Evolutionary conservation across 2,329 filamentous ascomycete species (phyloP).

Genomic region (Cadophora sp.): DNA sequence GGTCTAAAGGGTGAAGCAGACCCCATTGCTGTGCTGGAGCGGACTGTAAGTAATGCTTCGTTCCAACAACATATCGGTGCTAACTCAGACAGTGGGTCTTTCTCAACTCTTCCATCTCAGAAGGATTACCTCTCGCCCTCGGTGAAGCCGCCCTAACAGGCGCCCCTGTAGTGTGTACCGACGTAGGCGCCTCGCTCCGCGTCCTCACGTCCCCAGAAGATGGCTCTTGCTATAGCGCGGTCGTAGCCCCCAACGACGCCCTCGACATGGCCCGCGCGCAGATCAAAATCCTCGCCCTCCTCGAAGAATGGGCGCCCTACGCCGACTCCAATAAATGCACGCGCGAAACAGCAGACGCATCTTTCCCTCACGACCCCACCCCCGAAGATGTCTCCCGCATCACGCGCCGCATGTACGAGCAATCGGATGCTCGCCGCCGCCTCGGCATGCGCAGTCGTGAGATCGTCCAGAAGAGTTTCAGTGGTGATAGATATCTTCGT

Average conservation of each 20-base stretch:
- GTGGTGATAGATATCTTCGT: conserved; percentile 63
- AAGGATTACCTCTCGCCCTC: conserved; percentile 61
- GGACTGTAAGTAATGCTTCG: conserved; percentile 15
- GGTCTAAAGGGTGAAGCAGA: conserved; percentile 50
- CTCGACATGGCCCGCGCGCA: conserved; percentile 65
- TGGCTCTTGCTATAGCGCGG: conserved; percentile 60
- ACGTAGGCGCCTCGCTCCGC: conserved; percentile 60
- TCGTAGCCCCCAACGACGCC: conserved; percentile 69
- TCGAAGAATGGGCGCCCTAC: conserved; percentile 66
- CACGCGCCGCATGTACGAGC: conserved; percentile 62
- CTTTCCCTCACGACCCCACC: conserved; percentile 48
- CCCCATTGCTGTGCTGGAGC: conserved; percentile 48
- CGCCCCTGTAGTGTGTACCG: conserved; percentile 61
- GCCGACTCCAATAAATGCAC: conserved; percentile 46
- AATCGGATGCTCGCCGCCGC: conserved; percentile 58
- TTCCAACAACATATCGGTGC: background rate
- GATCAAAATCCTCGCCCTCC: conserved; percentile 64
- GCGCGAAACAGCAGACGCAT: conserved; percentile 7
- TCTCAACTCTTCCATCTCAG: conserved; percentile 59
- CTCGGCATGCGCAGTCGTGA: conserved; percentile 63
- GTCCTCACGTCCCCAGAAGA: conserved; percentile 59
- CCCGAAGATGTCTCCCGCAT: conserved; percentile 58
- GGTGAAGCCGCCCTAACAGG: conserved; percentile 62
- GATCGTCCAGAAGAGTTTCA: conserved; percentile 65
- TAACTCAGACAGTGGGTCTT: conserved; percentile 22